Conservation (phyloP, 352 stramenopile genomes). For the Halophytophthora batemanensis region DNA sequence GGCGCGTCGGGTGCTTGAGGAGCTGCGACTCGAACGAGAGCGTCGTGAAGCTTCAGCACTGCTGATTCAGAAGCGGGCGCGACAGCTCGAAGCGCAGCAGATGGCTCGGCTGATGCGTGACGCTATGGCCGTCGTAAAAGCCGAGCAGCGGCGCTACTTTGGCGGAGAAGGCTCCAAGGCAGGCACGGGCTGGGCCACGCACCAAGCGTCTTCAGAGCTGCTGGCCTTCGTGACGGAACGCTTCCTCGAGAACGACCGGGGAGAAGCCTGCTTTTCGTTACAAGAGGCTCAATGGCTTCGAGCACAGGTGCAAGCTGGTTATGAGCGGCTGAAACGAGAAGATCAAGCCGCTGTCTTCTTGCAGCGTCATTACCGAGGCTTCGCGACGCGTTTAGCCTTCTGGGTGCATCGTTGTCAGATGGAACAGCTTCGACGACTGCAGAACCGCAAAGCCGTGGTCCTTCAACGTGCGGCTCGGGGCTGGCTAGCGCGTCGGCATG, state of each 20-base stretch:
- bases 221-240: conserved; percentile 46
- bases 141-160: conserved; percentile 47
- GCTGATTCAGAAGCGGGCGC: conserved; percentile 55
- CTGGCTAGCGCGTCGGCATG: conserved; percentile 33
- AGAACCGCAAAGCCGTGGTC: conserved; percentile 25
- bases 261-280: conserved; percentile 24
- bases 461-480: conserved; percentile 37
- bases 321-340: conserved; percentile 34
- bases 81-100: conserved; percentile 41
- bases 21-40: conserved; percentile 22
- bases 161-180: conserved; percentile 7
- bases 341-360: conserved; percentile 44
- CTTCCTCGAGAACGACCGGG: conserved; percentile 23
- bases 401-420: conserved; percentile 36
- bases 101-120: conserved; percentile 34
- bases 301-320: conserved; percentile 28
- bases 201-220: conserved; percentile 36
- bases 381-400: conserved; percentile 33
- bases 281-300: conserved; percentile 43
- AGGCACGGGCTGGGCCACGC: conserved; percentile 15
- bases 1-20: conserved; percentile 21
- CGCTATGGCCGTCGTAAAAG: conserved; percentile 36
- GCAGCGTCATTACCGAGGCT: conserved; percentile 56
- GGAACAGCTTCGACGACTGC: conserved; percentile 26
- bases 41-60: conserved; percentile 37